A percentile compares a stretch with the other conserved stretches of the same genome.
phyloP scores from a whole-genome alignment of 305 asterid species.

The Solanum hybrid region DNA sequence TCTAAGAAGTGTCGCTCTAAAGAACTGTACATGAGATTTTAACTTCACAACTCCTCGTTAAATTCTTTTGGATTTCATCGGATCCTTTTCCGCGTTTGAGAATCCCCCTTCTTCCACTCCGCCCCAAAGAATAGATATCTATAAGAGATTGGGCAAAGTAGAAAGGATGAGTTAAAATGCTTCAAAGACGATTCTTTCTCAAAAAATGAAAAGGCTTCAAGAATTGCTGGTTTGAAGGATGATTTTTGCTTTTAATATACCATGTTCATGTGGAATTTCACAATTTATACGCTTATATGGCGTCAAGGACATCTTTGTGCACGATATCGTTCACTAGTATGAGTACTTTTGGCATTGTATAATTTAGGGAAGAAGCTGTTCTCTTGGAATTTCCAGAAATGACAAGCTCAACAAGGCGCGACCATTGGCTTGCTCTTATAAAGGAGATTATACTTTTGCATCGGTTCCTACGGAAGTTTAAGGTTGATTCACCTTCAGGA shows the following conservation, averaged over 20 bases:
- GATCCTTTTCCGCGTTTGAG: not conserved
- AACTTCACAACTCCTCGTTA: not conserved
- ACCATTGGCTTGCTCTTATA: slow-evolving; percentile 81
- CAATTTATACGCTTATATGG: not conserved
- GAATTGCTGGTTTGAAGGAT: not conserved
- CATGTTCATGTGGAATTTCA: not conserved
- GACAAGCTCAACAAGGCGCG: slow-evolving; percentile 88
- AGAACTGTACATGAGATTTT: not conserved
- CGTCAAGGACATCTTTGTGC: not conserved
- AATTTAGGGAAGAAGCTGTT: slow-evolving; percentile 51
- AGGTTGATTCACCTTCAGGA: slow-evolving; percentile 35
- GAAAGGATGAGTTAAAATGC: not conserved
- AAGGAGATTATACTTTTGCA: slow-evolving; percentile 71
- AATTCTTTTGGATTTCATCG: not conserved
- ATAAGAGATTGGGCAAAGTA: not conserved
- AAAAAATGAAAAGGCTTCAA: not conserved
- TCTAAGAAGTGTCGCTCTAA: not conserved
- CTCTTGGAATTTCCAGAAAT: slow-evolving; percentile 83
- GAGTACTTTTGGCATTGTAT: not conserved
- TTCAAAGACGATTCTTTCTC: not conserved
- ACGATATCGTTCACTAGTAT: not conserved
- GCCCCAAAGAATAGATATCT: not conserved
- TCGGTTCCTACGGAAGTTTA: slow-evolving; percentile 37
- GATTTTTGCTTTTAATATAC: not conserved
- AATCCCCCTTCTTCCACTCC: not conserved